Conservation (phyloP, 345 rosid species). For the Gossypium longicalyx region DNA sequence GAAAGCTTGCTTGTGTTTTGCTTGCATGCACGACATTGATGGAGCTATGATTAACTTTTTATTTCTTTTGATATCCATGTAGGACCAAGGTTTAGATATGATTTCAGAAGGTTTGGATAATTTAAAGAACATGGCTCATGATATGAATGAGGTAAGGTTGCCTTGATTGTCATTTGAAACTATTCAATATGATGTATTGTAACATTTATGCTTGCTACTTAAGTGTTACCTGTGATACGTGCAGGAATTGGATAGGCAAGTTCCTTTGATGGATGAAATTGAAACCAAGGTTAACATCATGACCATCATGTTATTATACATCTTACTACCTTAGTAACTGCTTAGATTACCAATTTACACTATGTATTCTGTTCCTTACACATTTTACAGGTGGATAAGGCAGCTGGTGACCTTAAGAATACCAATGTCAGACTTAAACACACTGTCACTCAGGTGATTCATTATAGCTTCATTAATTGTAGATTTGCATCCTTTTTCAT, state of each 20-base stretch:
- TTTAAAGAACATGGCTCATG: constrained; percentile 91
- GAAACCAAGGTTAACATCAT: constrained; percentile 66
- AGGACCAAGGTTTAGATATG: constrained; percentile 97
- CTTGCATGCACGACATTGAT: background rate
- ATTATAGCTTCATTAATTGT: constrained; percentile 8
- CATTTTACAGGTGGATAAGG: constrained; percentile 73
- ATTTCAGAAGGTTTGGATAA: constrained; percentile 94
- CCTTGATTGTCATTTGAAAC: constrained; percentile 7
- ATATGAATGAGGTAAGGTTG: constrained; percentile 85
- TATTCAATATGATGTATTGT: background rate
- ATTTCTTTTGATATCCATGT: constrained; percentile 17
- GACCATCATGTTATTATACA: constrained; percentile 11
- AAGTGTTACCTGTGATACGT: constrained; percentile 17
- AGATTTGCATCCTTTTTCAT: constrained; percentile 12
- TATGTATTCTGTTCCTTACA: constrained; percentile 11
- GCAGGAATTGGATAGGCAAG: constrained; percentile 96
- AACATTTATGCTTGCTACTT: constrained; percentile 16
- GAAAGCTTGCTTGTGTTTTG: background rate
- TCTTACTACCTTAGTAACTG: background rate
- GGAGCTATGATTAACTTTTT: constrained; percentile 10
- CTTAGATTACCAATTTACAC: constrained; percentile 5
- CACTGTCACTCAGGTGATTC: constrained; percentile 83
- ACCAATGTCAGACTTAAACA: constrained; percentile 94
- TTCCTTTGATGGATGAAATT: constrained; percentile 97
- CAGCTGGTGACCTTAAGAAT: constrained; percentile 88